These are phyloP conservation scores for Pythium diclinum DNA, from an alignment of 352 stramenopile genomes.

Conservation along the genomic window DNA sequence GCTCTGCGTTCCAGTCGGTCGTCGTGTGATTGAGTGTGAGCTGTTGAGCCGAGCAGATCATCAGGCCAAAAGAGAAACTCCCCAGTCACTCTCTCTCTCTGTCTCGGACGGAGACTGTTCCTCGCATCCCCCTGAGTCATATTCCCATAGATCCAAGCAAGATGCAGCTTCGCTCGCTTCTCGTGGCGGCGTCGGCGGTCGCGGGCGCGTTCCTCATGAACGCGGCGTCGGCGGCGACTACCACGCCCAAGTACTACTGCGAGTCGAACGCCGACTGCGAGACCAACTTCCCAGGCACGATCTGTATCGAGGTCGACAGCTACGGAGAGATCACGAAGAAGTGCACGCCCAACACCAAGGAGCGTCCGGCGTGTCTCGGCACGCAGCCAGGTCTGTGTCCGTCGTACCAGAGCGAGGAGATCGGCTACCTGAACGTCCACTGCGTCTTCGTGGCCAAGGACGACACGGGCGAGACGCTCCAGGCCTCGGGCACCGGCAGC, in stretches of 20 bases:
- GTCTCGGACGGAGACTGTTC: background rate
- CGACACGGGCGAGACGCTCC: slow-evolving; percentile 23
- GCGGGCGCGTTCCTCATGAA: slow-evolving; percentile 18
- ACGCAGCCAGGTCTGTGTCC: slow-evolving; percentile 68
- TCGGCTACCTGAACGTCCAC: slow-evolving; percentile 77
- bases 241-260: slow-evolving; percentile 50
- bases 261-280: slow-evolving; percentile 70
- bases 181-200: slow-evolving; percentile 30
- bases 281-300: slow-evolving; percentile 58
- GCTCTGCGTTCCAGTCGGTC: background rate
- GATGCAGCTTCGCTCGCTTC: slow-evolving; percentile 44
- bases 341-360: slow-evolving; percentile 79
- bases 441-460: slow-evolving; percentile 80
- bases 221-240: slow-evolving; percentile 26
- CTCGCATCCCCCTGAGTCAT: background rate
- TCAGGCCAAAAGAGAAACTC: background rate
- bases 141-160: slow-evolving; percentile 22
- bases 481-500: slow-evolving; percentile 15
- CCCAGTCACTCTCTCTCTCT: slow-evolving; percentile 3
- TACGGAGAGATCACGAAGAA: slow-evolving; percentile 73
- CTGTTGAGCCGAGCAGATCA: background rate
- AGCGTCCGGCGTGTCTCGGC: slow-evolving; percentile 69
- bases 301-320: slow-evolving; percentile 76
- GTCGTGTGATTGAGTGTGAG: background rate
- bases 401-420: slow-evolving; percentile 69